Conservation (phyloP, 305 asterid species). For the Fraxinus floribunda region DNA sequence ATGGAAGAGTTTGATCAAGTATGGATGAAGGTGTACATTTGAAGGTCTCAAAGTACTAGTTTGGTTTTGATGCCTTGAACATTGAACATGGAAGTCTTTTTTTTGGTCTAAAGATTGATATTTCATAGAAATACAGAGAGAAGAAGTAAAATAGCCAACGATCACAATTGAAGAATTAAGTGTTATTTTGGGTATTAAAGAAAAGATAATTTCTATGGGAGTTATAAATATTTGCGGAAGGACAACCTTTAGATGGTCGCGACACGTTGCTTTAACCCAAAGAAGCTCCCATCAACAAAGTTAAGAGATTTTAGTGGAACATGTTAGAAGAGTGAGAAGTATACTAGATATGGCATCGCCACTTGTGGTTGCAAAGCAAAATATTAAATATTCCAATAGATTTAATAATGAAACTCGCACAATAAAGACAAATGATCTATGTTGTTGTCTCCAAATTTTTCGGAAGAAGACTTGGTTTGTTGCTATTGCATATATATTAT, state of each 20-base stretch:
- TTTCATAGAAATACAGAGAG: background rate
- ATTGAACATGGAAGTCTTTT: background rate
- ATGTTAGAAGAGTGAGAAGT: background rate
- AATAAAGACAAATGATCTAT: background rate
- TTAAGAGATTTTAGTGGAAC: background rate
- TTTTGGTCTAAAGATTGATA: background rate
- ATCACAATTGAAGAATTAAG: background rate
- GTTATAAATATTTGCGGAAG: background rate
- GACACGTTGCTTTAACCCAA: background rate
- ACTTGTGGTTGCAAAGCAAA: background rate
- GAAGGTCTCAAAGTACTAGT: background rate
- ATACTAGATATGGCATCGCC: background rate
- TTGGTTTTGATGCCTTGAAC: background rate
- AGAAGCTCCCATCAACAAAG: background rate
- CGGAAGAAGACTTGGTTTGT: background rate
- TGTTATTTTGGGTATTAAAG: background rate
- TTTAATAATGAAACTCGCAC: background rate
- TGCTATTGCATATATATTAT: background rate
- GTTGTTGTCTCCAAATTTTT: background rate
- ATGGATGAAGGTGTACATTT: background rate
- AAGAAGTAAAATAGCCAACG: background rate
- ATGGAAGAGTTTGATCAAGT: background rate
- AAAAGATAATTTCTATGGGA: background rate
- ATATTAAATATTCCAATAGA: background rate
- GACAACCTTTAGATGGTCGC: background rate